Conservation (phyloP, 176 grass and related monocot genomes). For the Echinochloa phyllopogon region DNA sequence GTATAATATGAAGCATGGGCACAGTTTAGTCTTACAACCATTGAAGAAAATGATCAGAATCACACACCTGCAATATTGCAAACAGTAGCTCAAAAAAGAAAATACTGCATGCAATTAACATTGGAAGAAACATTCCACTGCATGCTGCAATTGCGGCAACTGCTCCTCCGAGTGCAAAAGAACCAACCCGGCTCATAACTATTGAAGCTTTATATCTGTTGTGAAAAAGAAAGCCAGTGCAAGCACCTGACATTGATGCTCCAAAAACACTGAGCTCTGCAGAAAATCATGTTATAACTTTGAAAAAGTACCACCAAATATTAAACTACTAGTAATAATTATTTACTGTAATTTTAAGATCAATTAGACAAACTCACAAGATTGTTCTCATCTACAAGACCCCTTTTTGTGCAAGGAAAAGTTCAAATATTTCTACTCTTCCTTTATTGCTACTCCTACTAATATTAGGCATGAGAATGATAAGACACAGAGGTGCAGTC, state of each 20-base stretch:
- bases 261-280: constrained; percentile 88
- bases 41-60: constrained; percentile 14
- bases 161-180: constrained; percentile 85
- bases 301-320: constrained; percentile 14
- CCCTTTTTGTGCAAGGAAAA: constrained; percentile 5
- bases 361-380: neutral
- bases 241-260: constrained; percentile 89
- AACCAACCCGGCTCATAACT: constrained; percentile 81
- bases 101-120: constrained; percentile 68
- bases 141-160: constrained; percentile 80
- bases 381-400: neutral
- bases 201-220: constrained; percentile 87
- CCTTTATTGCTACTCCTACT: neutral
- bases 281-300: constrained; percentile 28
- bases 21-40: neutral
- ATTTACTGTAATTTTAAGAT: constrained; percentile 9
- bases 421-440: neutral
- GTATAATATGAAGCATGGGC: neutral
- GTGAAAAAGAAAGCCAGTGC: constrained; percentile 90
- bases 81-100: constrained; percentile 71
- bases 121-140: constrained; percentile 91
- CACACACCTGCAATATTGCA: constrained; percentile 71
- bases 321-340: neutral
- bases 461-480: constrained; percentile 18
- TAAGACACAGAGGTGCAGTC: neutral